A percentile compares a stretch with the other conserved stretches of the same genome.
Evolutionary conservation across 257 asterid genomes (phyloP).

Genomic region (Nicotiana paniculata): DNA sequence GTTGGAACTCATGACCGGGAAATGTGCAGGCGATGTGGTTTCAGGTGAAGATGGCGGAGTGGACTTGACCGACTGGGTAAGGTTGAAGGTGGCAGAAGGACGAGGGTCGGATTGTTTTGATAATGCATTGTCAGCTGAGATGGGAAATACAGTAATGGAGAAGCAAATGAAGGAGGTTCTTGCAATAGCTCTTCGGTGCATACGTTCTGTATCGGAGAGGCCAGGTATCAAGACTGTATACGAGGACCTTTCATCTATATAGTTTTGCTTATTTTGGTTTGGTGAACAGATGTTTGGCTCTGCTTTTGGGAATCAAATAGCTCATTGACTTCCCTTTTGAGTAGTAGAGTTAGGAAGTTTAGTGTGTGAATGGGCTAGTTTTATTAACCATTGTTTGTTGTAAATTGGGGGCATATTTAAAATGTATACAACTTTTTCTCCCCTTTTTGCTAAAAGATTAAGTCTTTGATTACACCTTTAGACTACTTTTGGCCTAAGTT

Average conservation of each 20-base stretch:
- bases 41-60: slow-evolving; percentile 87
- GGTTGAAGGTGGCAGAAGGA: slow-evolving; percentile 80
- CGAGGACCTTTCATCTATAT: slow-evolving; percentile 90
- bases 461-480: background rate
- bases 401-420: slow-evolving; percentile 39
- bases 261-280: slow-evolving; percentile 26
- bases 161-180: slow-evolving; percentile 88
- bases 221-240: slow-evolving; percentile 91
- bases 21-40: slow-evolving; percentile 93
- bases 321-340: slow-evolving; percentile 74
- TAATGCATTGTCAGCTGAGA: slow-evolving; percentile 42
- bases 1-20: slow-evolving; percentile 82
- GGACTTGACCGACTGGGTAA: slow-evolving; percentile 87
- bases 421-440: slow-evolving; percentile 14
- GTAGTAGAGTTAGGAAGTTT: slow-evolving; percentile 35
- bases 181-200: slow-evolving; percentile 78
- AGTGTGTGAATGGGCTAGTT: slow-evolving; percentile 24
- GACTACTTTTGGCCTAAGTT: too few relatives aligned
- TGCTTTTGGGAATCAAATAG: slow-evolving; percentile 60
- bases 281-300: slow-evolving; percentile 11
- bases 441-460: background rate
- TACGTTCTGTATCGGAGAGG: slow-evolving; percentile 77
- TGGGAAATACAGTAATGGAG: slow-evolving; percentile 51
- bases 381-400: slow-evolving; percentile 32
- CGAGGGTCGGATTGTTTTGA: slow-evolving; percentile 76